phyloP scores from a whole-genome alignment of 2,329 filamentous ascomycete species.

The Epichloe hybrida region DNA sequence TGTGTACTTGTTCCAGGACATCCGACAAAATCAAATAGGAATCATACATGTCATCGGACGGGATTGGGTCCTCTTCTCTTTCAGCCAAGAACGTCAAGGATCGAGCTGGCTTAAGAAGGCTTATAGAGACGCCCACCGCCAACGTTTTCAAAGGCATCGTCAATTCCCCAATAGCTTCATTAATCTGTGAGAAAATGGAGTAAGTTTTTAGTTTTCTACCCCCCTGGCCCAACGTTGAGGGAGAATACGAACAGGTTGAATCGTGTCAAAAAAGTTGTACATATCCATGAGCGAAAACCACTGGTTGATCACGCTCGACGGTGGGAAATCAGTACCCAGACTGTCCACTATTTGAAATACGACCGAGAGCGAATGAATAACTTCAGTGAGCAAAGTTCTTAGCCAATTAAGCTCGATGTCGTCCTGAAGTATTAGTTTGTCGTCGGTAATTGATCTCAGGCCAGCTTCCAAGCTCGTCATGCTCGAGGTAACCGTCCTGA shows the following conservation, averaged over 20 bases:
- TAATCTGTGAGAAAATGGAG: slow-evolving; percentile 12
- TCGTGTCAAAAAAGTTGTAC: slow-evolving; percentile 54
- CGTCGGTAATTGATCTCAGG: slow-evolving; percentile 37
- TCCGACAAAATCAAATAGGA: slow-evolving; percentile 57
- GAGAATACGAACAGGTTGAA: slow-evolving; percentile 27
- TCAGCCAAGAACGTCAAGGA: slow-evolving; percentile 33
- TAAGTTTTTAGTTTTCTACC: neutral
- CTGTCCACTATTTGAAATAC: slow-evolving; percentile 59
- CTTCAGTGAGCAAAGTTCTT: slow-evolving; percentile 51
- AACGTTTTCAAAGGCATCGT: slow-evolving; percentile 54
- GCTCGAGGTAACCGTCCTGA: slow-evolving; percentile 32
- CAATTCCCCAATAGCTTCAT: slow-evolving; percentile 34
- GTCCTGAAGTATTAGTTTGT: slow-evolving; percentile 34
- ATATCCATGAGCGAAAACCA: slow-evolving; percentile 66
- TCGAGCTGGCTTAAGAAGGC: slow-evolving; percentile 52
- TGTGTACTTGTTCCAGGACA: slow-evolving; percentile 60
- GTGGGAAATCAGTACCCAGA: slow-evolving; percentile 38
- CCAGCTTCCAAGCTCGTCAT: slow-evolving; percentile 36
- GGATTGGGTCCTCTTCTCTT: slow-evolving; percentile 23
- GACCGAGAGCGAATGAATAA: slow-evolving; percentile 59
- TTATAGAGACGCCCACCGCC: slow-evolving; percentile 55
- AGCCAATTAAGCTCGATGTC: slow-evolving; percentile 46
- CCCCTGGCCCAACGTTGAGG: neutral
- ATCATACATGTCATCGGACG: slow-evolving; percentile 25
- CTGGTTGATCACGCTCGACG: slow-evolving; percentile 43